phyloP scores from a whole-genome alignment of 1,139 yeast species.

The Sugiyamaella japonica region DNA sequence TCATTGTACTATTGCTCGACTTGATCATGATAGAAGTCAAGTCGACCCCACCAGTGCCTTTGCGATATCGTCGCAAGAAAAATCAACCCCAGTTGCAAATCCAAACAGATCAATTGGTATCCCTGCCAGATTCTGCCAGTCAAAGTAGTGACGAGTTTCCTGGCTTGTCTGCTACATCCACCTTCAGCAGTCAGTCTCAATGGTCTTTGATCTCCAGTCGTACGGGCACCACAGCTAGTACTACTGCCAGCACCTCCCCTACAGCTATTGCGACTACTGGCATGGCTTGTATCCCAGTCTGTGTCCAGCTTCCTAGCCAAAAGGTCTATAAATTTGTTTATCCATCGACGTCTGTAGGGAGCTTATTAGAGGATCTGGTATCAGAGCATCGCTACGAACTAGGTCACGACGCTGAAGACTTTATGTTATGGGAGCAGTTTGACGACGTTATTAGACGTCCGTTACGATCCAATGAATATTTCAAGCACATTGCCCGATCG shows the following conservation, averaged over 20 bases:
- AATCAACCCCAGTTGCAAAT: constrained; percentile 1
- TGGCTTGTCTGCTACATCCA: not conserved
- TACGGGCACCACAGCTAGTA: not conserved
- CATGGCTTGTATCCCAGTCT: constrained; percentile 14
- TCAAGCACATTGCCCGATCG: constrained; percentile 29
- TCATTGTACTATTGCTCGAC: too few species aligned
- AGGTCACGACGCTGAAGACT: constrained; percentile 29
- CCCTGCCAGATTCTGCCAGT: not conserved
- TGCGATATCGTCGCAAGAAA: constrained; percentile 14
- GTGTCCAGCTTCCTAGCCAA: constrained; percentile 32
- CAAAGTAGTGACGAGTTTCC: not conserved
- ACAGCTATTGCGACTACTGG: not conserved
- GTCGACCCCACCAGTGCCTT: constrained; percentile 1
- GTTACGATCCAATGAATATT: constrained; percentile 30
- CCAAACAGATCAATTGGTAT: not conserved
- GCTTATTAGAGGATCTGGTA: constrained; percentile 26
- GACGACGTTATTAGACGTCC: constrained; percentile 31
- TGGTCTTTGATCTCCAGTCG: constrained; percentile 2
- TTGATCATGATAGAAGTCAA: constrained; percentile 5
- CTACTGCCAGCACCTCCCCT: not conserved
- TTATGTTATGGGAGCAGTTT: constrained; percentile 36
- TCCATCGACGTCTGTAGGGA: constrained; percentile 21
- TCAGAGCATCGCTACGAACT: constrained; percentile 36
- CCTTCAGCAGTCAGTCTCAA: not conserved
- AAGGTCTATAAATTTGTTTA: constrained; percentile 25